Percentiles rank a stretch among this genome's conserved stretches.
Conservation (phyloP, 192 early-diverging fungal species). For the Phlyctochytrium bullatum region DNA sequence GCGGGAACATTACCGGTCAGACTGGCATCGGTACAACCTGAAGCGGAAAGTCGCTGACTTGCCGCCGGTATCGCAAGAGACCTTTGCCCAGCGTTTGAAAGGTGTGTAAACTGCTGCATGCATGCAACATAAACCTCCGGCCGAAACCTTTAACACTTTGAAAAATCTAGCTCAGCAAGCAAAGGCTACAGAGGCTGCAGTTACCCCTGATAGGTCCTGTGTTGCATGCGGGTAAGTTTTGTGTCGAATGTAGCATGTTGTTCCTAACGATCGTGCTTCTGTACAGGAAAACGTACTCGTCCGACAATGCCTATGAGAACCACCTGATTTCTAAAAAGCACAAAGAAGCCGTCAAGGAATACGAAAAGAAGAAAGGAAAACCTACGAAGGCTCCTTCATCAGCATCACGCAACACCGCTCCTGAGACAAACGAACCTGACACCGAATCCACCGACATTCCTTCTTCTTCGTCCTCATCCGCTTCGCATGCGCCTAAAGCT, state of each 20-base stretch:
- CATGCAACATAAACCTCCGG: too few relatives aligned
- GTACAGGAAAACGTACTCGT: slow-evolving; percentile 56
- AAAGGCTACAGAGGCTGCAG: too few relatives aligned
- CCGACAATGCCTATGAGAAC: slow-evolving; percentile 84
- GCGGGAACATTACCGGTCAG: slow-evolving; percentile 87
- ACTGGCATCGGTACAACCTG: slow-evolving; percentile 99
- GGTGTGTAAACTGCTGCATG: slow-evolving; percentile 7
- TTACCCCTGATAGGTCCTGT: too few relatives aligned
- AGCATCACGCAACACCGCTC: neutral
- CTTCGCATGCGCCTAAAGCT: neutral
- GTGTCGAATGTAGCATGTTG: too few relatives aligned
- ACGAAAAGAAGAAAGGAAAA: slow-evolving; percentile 23
- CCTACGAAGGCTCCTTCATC: slow-evolving; percentile 2
- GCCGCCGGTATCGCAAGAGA: slow-evolving; percentile 77
- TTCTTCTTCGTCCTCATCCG: slow-evolving; percentile 11
- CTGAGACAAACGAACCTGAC: too few relatives aligned
- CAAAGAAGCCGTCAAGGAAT: slow-evolving; percentile 60
- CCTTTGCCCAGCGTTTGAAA: slow-evolving; percentile 74
- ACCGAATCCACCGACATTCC: neutral
- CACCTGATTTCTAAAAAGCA: slow-evolving; percentile 96
- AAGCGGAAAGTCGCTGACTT: slow-evolving; percentile 91
- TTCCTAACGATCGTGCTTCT: too few relatives aligned
- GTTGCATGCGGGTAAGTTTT: too few relatives aligned
- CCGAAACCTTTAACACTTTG: too few relatives aligned
- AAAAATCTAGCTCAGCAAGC: too few relatives aligned